Evolutionary conservation across 2,329 filamentous ascomycete genomes (phyloP), one percentile per base, ranked within the genome.

Genomic region (Aspergillus bombycis): DNA sequence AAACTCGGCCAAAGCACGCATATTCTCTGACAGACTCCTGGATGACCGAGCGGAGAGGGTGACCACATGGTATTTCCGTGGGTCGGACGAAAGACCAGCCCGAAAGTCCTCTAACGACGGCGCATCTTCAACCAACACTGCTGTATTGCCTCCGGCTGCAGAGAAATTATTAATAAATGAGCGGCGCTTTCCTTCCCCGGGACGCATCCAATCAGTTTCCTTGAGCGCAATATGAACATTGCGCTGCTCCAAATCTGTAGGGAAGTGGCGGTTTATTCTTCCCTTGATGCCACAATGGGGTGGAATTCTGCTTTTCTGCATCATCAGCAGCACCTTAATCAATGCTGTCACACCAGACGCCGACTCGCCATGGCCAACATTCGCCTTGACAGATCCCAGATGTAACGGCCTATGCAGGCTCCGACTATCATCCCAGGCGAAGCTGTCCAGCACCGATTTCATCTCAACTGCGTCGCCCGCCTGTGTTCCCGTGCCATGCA

Each of bases 401-500:
- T 85, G 87, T 85, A 19, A 80, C 57, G 4, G 62, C 58, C 6
- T 55, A 58, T 12, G 61, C 54, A 8, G 56, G 43, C 72, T 9
- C 69, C 79, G 38, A 75, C 79, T 57, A 86, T 81, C 62, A 19
- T 48, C 73, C 60, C 81, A 79, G 32, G 86, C 87, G 68, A 90
- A 90, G 23, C 85, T 81, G 60, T 85, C 82, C 23, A 88, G 87
- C 57, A 96, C 90, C 0, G 90, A 92, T 1, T 87, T 82, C 89
- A 94, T 94, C 75, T 97, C 93, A 4, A 88, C 90, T 11, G 88
- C 88, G 72, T 96, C 93, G 2, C 67, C 93, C 36, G 90, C 92
- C 76, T 95, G 91, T 0, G 92, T 96, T 36, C 93, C 93, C 3
- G 93, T 96, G 19, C 91, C 93, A 75, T 96, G 92, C 88, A 95